Evolutionary conservation across 2,329 filamentous ascomycete genomes (phyloP), one percentile per base, ranked within the genome.

Genomic region (Talaromyces sp.): DNA sequence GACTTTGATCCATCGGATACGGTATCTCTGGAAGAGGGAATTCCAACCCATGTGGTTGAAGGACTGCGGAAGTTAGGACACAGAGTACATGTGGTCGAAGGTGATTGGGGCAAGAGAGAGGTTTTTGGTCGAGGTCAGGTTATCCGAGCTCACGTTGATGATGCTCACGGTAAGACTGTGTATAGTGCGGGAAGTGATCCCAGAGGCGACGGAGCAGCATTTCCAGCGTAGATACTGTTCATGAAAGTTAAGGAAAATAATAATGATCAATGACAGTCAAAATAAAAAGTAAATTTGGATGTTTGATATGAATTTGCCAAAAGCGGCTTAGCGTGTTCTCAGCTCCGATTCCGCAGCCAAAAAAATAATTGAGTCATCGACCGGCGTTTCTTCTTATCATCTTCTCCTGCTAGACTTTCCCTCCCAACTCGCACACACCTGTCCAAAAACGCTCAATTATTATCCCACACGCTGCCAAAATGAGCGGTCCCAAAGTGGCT

Each of bases 121-220:
- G 78, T 89, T 77, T 97, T 97, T 78, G 93, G 93, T 0, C 81
- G 92, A 3, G 93, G 93, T 0, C 93, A 97, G 80, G 83, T 96
- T 54, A 93, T 97, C 63, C 80, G 91, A 61, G 86, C 86, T 72
- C 87, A 89, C 72, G 79, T 88, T 32, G 92, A 97, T 66, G 17
- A 53, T 53, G 25, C 28, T 36, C 90, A 93, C 49, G 85, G 85
- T 3, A 81, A 83, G 28, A 81, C 85, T 4, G 83, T 98, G 1
- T 97, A 90, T 85, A 95, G 90, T 60, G 93, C 87, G 0, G 93
- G 92, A 0, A 97, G 93, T 73, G 93, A 98, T 79, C 83, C 85
- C 68, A 84, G 93, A 62, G 93, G 90, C 0, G 93, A 98, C 75
- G 93, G 93, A 10, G 81, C 82, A 67, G 85, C 86, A 15, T 76